Base-by-base conservation (phyloP, 352 stramenopile species). In the Pythium sukuiense region DNA sequence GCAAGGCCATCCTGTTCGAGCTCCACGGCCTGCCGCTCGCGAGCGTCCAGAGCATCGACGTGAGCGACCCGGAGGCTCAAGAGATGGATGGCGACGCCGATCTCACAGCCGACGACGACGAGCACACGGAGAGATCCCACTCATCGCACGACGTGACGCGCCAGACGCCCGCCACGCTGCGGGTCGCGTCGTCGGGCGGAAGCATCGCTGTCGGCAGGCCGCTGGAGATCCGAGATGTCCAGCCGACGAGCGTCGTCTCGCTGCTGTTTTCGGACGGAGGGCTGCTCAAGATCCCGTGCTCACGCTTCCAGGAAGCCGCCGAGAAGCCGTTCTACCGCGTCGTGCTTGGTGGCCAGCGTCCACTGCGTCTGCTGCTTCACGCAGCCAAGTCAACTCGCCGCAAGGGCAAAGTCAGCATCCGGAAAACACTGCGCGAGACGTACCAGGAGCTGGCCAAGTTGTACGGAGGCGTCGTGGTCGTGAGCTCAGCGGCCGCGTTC, bases 1-100 rank as follows among this genome's bases (percentile, higher is more conserved):
- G 84, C 5, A 92, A 90, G 57, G 76, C 80, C 0, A 84, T 93
- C 39, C 53, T 83, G 55, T 89, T 95, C 27, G 80, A 93, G 58
- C 72, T 93, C 55, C 84, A 95, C 57, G 83, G 83, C 3, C 68
- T 63, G 7, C 73, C 85, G 16, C 59, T 90, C 13, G 78, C 84
- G 4, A 70, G 62, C 8, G 79, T 93, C 39, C 56, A 73, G 49
- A 76, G 71, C 16, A 85, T 92, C 52, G 76, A 89, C 50, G 67
- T 90, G 16, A 76, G 65, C 32, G 76, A 70, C 45, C 59, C 50
- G n/a, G 50, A 62, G 2, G 65, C 76, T 48, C 30, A 9, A 18
- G 43, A 64, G n/a, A 24, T 24, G 20, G 24, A 41, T 37, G 39
- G 55, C 45, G 29, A 27, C 18, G 41, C 49, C 69, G 68, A 61